A percentile compares a stretch with the other conserved stretches of the same genome.
Evolutionary conservation across 148 eudicot species (phyloP).

Genomic region (Nepenthes mirabilis): DNA sequence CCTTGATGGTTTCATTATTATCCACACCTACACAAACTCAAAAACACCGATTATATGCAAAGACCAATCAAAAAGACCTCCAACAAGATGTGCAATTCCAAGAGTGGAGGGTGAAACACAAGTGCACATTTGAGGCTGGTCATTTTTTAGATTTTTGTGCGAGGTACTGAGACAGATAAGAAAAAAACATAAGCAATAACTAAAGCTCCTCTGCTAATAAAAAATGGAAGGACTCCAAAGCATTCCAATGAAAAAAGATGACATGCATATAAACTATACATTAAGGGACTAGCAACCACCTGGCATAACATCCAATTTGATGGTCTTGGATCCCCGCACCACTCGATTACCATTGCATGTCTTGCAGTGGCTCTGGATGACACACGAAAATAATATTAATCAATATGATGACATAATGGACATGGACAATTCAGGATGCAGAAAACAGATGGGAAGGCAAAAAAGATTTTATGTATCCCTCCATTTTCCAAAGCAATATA

Average conservation of each 20-base stretch:
- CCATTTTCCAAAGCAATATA: too few relatives aligned
- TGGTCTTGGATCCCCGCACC: constrained; percentile 28
- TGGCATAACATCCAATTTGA: constrained; percentile 27
- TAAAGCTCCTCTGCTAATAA: too few relatives aligned
- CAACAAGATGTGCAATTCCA: too few relatives aligned
- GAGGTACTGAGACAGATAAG: too few relatives aligned
- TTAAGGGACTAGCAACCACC: constrained; percentile 14
- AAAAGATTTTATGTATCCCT: too few relatives aligned
- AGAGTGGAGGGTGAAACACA: too few relatives aligned
- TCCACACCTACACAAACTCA: constrained; percentile 54
- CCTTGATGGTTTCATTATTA: constrained; percentile 51
- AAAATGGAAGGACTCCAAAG: not conserved
- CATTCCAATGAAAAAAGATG: not conserved
- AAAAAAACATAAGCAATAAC: too few relatives aligned
- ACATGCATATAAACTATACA: not conserved
- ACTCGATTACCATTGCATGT: constrained; percentile 28
- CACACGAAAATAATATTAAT: not conserved
- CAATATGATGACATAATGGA: not conserved
- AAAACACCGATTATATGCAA: not conserved
- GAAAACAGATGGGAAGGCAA: too few relatives aligned
- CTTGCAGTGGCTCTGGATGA: constrained; percentile 20
- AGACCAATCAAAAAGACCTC: not conserved
- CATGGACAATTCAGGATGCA: too few relatives aligned
- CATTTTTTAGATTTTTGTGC: too few relatives aligned
- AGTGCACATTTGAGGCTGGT: too few relatives aligned